Evolutionary conservation across 2,329 filamentous ascomycete genomes (phyloP).

Genomic region (Beauveria sp.): DNA sequence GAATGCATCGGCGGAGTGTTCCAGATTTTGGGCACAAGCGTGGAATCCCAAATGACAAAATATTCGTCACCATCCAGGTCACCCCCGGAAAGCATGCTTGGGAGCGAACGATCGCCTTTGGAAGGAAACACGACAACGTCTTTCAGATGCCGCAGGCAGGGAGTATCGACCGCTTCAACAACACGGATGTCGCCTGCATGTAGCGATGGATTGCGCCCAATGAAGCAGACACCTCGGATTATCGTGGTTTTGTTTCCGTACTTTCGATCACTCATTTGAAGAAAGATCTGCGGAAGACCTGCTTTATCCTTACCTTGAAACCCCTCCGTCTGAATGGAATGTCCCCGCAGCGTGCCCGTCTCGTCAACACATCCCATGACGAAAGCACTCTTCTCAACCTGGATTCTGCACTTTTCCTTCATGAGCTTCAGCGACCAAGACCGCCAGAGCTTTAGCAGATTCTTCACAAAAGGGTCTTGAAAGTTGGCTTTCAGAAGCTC

Average conservation of each 20-base stretch:
- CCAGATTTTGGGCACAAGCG: slow-evolving; percentile 62
- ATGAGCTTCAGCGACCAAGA: slow-evolving; percentile 83
- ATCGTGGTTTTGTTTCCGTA: slow-evolving; percentile 50
- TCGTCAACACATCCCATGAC: slow-evolving; percentile 87
- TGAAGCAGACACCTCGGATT: slow-evolving; percentile 68
- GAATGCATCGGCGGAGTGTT: slow-evolving; percentile 76
- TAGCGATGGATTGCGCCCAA: slow-evolving; percentile 88
- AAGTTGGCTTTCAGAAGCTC: slow-evolving; percentile 76
- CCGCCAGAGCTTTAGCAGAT: slow-evolving; percentile 75
- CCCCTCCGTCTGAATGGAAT: slow-evolving; percentile 44
- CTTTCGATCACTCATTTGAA: slow-evolving; percentile 63
- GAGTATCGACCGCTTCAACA: slow-evolving; percentile 72
- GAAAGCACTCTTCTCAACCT: slow-evolving; percentile 76
- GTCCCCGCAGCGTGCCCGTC: slow-evolving; percentile 64
- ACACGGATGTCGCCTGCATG: slow-evolving; percentile 89
- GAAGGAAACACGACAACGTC: slow-evolving; percentile 86
- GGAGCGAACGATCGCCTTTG: slow-evolving; percentile 72
- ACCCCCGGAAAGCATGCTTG: slow-evolving; percentile 92
- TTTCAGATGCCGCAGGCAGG: slow-evolving; percentile 64
- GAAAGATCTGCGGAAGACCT: slow-evolving; percentile 75
- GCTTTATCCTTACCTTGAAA: slow-evolving; percentile 35
- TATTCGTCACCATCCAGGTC: slow-evolving; percentile 96
- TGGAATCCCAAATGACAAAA: slow-evolving; percentile 82
- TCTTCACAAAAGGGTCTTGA: slow-evolving; percentile 77
- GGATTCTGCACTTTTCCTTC: slow-evolving; percentile 86